Evolutionary conservation across 768 basidiomycete genomes (phyloP).

Genomic region (Suillus plorans): DNA sequence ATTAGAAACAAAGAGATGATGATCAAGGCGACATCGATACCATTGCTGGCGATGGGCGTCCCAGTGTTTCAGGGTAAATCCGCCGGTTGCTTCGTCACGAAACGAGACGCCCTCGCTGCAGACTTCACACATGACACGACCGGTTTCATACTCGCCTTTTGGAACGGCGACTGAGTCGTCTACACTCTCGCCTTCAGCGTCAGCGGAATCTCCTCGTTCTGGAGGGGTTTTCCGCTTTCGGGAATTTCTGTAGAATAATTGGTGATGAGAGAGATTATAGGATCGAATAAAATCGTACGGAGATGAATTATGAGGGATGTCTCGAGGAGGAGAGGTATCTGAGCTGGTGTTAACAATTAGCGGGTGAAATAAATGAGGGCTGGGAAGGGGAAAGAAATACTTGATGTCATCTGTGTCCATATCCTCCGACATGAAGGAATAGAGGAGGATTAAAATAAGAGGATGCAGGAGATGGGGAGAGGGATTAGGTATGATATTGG

Average conservation of each 20-base stretch:
- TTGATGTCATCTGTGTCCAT: slow-evolving; percentile 20
- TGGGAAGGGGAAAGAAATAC: slow-evolving; percentile 16
- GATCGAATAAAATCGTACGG: slow-evolving; percentile 20
- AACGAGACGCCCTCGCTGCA: slow-evolving; percentile 66
- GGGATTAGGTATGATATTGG: slow-evolving; percentile 13
- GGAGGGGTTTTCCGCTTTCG: slow-evolving; percentile 43
- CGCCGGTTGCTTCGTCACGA: slow-evolving; percentile 60
- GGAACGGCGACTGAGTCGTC: slow-evolving; percentile 18
- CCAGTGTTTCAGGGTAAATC: slow-evolving; percentile 70
- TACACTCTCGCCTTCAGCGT: slow-evolving; percentile 13
- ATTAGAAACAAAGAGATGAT: slow-evolving; percentile 10
- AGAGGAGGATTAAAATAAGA: neutral
- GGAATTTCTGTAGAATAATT: slow-evolving; percentile 25
- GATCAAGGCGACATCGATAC: slow-evolving; percentile 31
- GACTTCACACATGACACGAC: slow-evolving; percentile 62
- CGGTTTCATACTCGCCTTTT: slow-evolving; percentile 61
- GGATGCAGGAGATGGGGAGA: slow-evolving; percentile 10
- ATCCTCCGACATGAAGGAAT: slow-evolving; percentile 12
- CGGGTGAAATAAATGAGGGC: slow-evolving; percentile 15
- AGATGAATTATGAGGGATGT: slow-evolving; percentile 17
- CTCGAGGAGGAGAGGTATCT: slow-evolving; percentile 13
- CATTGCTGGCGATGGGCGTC: slow-evolving; percentile 61
- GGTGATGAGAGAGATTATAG: slow-evolving; percentile 10
- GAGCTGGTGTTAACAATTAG: slow-evolving; percentile 15
- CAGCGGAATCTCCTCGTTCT: slow-evolving; percentile 18